Evolutionary conservation across 257 asterid species (phyloP).

Genomic region (Solanum acaule): DNA sequence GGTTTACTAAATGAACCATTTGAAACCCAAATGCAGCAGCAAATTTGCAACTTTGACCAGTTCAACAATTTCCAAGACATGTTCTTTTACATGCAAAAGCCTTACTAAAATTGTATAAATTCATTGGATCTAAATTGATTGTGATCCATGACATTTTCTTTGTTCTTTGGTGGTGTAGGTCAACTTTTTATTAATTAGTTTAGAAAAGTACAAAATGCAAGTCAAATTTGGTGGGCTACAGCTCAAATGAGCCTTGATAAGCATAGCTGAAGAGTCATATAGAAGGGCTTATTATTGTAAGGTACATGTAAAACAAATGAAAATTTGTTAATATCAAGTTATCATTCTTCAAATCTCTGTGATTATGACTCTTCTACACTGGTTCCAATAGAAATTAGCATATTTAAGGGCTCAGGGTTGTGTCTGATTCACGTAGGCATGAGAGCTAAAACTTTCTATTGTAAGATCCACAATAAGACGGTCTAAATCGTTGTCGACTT

Average conservation of each 20-base stretch:
- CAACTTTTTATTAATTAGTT: not conserved
- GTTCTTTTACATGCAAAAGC: slow-evolving; percentile 38
- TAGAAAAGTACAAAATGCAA: not conserved
- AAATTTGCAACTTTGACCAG: slow-evolving; percentile 28
- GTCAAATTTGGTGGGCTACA: not conserved
- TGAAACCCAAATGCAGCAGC: slow-evolving; percentile 29
- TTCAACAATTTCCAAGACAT: slow-evolving; percentile 40
- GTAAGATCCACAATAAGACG: not conserved
- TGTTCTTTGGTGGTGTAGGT: not conserved
- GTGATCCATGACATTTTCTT: not conserved
- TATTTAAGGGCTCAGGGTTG: not conserved
- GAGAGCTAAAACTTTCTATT: not conserved
- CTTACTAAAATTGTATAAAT: slow-evolving; percentile 15
- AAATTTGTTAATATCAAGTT: not conserved
- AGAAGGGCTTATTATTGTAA: not conserved
- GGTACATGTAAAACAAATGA: slow-evolving; percentile 3
- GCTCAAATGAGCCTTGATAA: not conserved
- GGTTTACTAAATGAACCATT: slow-evolving; percentile 46
- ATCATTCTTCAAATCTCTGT: not conserved
- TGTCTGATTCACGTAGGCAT: not conserved
- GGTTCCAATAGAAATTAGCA: not conserved
- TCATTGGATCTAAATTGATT: not conserved
- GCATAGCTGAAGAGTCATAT: not conserved
- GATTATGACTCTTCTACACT: not conserved
- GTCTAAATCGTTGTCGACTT: not conserved